Base-by-base conservation (phyloP, 768 basidiomycete genomes). In the Cubamyces sp. region DNA sequence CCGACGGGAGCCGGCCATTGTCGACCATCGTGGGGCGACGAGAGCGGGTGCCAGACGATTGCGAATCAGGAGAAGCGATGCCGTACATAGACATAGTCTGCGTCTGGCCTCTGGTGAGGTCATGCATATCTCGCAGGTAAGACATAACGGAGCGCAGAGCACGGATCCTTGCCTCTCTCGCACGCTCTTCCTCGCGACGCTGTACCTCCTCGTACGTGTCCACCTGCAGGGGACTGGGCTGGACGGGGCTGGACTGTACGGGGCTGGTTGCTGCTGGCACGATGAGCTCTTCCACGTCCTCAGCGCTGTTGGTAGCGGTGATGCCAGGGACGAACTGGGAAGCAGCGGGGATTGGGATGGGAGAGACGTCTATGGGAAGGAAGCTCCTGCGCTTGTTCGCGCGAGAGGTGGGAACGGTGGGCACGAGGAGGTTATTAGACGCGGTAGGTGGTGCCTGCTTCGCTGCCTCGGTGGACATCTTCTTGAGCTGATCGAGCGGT, bases 41-140 rank as follows among this genome's bases (percentile, higher is more conserved):
- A 41, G 88, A 81, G 41, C 90, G 83, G 0, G 57, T 60, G 14
- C 57, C 64, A 16, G 70, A 68, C 21, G 69, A 67, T 47, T 45
- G 49, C 18, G 57, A 59, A 30, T 85, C 84, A 25, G 85, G 84
- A 11, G 78, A 71, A 2, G 78, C 70, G 21, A 78, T 71, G 15
- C 85, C 84, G 70, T 90, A 88, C 74, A 87, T 77, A 59, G 85
- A 86, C 67, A 85, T 63, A 12, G 81, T 74, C 60, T 81, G 79
- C 16, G 77, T 71, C 69, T 88, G 89, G 19, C 87, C 83, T 66
- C 87, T 74, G 18, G 87, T 88, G 30, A 99, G 80, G 70, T 99
- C 97, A 70, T 95, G 90, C 86, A 99, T 90, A 69, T 99, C 97
- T 69, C 87, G 87, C 19, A 99, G 82, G 74, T 98, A 99, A 7